Percentiles rank a stretch among this genome's conserved stretches.
These are phyloP conservation scores for Saccharomycopsis fibuligera DNA, from an alignment of 805 yeast species.

Conservation along the genomic window DNA sequence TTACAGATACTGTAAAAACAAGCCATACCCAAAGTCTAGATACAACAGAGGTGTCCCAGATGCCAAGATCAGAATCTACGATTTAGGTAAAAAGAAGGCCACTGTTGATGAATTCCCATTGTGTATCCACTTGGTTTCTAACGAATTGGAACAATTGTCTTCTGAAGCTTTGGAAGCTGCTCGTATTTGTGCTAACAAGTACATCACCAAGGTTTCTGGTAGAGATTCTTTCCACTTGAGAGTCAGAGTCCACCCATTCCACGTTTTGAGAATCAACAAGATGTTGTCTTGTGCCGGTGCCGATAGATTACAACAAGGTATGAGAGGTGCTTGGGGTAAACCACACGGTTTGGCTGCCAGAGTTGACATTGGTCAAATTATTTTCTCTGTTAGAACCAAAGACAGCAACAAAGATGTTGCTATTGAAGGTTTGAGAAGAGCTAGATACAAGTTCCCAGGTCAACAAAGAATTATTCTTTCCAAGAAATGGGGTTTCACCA, in stretches of 20 bases:
- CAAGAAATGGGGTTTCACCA: conserved; percentile 99
- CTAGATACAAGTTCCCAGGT: conserved; percentile 99
- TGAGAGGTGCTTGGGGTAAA: conserved; percentile 99
- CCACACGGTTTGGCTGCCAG: conserved; percentile 99
- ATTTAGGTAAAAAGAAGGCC: conserved; percentile 99
- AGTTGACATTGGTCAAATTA: conserved; percentile 96
- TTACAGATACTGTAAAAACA: conserved; percentile 99
- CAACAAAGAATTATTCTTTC: conserved; percentile 99
- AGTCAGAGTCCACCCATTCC: conserved; percentile 99
- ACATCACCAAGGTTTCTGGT: conserved; percentile 95
- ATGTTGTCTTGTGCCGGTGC: conserved; percentile 99
- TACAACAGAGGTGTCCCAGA: conserved; percentile 99
- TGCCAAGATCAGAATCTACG: conserved; percentile 98
- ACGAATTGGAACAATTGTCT: conserved; percentile 98
- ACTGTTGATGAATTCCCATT: conserved; percentile 99
- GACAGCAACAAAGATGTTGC: conserved; percentile 97
- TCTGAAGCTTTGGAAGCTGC: conserved; percentile 99
- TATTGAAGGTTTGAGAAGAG: conserved; percentile 99
- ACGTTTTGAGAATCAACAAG: conserved; percentile 99
- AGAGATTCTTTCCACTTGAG: conserved; percentile 99
- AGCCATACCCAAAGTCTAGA: conserved; percentile 99
- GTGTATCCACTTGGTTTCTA: conserved; percentile 98
- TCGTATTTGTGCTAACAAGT: conserved; percentile 99
- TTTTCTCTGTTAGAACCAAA: conserved; percentile 97
- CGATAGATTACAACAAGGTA: conserved; percentile 99